Evolutionary conservation across 495 filamentous ascomycete genomes (phyloP).

Genomic region (Podospora anserina): DNA sequence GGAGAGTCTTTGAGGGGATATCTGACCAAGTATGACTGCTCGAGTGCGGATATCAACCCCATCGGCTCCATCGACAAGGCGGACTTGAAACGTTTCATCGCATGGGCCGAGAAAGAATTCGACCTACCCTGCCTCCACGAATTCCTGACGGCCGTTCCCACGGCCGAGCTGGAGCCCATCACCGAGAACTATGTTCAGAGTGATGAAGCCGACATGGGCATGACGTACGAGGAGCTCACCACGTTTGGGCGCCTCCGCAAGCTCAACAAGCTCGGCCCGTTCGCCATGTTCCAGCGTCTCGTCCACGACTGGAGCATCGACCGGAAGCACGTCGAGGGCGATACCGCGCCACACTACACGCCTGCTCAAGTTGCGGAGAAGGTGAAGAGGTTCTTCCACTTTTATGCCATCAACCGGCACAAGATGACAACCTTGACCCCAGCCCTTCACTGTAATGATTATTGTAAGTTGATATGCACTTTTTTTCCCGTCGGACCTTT

Average conservation of each 20-base stretch:
- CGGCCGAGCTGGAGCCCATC: conserved; percentile 82
- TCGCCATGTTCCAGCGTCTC: conserved; percentile 64
- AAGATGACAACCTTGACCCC: conserved; percentile 68
- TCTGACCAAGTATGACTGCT: conserved; percentile 33
- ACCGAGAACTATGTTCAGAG: conserved; percentile 62
- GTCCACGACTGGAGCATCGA: conserved; percentile 66
- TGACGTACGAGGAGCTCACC: conserved; percentile 54
- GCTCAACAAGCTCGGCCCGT: conserved; percentile 69
- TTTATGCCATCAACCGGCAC: conserved; percentile 57
- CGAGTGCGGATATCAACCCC: conserved; percentile 51
- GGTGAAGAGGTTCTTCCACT: conserved; percentile 66
- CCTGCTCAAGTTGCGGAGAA: conserved; percentile 54
- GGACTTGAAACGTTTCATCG: conserved; percentile 77
- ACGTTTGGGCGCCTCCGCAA: conserved; percentile 57
- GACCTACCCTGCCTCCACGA: conserved; percentile 69
- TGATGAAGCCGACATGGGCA: conserved; percentile 58
- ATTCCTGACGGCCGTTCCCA: conserved; percentile 74
- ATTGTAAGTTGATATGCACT: conserved; percentile 21
- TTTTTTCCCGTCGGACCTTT: neutral
- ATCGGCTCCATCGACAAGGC: conserved; percentile 69
- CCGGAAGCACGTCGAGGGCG: conserved; percentile 27
- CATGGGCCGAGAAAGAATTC: conserved; percentile 59
- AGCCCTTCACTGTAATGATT: conserved; percentile 39
- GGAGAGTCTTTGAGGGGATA: conserved; percentile 54
- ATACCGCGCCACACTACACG: conserved; percentile 33